Evolutionary conservation across 2,329 filamentous ascomycete species (phyloP), one percentile per base, ranked within the genome.

Genomic region (Calonectria leucothoes): DNA sequence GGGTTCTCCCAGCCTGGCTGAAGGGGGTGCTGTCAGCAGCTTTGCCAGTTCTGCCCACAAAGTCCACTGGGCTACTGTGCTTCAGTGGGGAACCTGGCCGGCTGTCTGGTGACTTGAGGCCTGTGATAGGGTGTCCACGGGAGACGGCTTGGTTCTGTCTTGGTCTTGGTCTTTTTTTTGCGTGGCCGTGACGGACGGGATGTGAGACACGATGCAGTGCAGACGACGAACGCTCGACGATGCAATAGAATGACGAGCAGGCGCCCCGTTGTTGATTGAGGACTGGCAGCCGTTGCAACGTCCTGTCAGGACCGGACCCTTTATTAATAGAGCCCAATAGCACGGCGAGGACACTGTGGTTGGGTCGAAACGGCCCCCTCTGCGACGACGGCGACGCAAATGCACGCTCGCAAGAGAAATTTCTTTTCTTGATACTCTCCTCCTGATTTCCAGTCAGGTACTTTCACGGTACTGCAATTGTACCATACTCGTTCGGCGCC

Each of bases 51-150:
- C 49, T 37, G n/a, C 39, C n/a, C 49, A n/a, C 39, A 12, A 10
- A 59, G 55, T 4, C 48, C 27, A 59, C 51, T 31, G 8, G 12
- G 31, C 52, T 55, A 25, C 20, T 27, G 49, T 48, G 59, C 23
- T 45, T 42, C 65, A 35, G 52, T 49, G 55, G 57, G 68, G 42
- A 57, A 66, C 23, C 59, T n/a, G n/a, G 59, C 35, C 31, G 35
- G 37, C 23, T 23, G 73, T 72, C 78, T 74, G 75, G 71, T 80
- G 78, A 80, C 74, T 61, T 70, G 66, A 51, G 31, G 55, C 74
- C 64, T 70, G 75, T 79, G 75, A 80, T 79, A 75, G 70, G 75
- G 31, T 66, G 59, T 63, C 59, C 59, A 63, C 59, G 59, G 20
- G 59, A 59, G 55, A n/a, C 55, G 55, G 55, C 55, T 59, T 51